phyloP scores from a whole-genome alignment of 1,284 basidiomycete genomes.

The Salmacisia buchloeana region DNA sequence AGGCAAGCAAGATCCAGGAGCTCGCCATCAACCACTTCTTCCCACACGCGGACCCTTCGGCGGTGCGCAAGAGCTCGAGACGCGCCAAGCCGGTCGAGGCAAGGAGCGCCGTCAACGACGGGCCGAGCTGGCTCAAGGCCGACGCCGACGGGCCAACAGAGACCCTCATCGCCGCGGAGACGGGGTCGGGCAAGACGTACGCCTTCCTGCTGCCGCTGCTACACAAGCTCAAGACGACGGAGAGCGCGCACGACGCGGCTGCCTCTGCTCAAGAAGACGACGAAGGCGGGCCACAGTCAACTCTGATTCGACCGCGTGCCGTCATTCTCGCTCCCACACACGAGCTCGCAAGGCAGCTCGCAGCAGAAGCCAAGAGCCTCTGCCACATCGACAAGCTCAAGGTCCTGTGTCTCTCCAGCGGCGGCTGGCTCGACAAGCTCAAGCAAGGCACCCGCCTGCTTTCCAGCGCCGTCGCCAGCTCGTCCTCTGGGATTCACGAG shows the following conservation, averaged over 20 bases:
- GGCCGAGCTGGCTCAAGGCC: slow-evolving; percentile 9
- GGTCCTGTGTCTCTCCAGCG: slow-evolving; percentile 58
- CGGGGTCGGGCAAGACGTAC: slow-evolving; percentile 10
- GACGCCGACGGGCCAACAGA: neutral
- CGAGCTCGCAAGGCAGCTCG: slow-evolving; percentile 73
- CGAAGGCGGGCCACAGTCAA: no score
- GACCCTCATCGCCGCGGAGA: slow-evolving; percentile 14
- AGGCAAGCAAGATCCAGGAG: no score
- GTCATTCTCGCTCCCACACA: slow-evolving; percentile 79
- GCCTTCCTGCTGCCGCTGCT: slow-evolving; percentile 13
- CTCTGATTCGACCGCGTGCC: slow-evolving; percentile 59
- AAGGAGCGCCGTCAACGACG: no score
- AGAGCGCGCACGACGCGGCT: slow-evolving; percentile 4
- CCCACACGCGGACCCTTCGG: no score
- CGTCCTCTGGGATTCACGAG: no score
- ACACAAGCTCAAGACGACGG: slow-evolving; percentile 6
- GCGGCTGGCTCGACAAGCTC: slow-evolving; percentile 9
- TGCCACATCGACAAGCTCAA: slow-evolving; percentile 70
- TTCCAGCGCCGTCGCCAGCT: neutral
- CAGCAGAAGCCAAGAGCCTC: slow-evolving; percentile 66
- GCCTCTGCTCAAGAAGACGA: neutral
- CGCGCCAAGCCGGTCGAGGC: no score
- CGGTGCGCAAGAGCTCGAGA: no score
- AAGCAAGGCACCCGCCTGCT: neutral
- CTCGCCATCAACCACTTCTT: no score